Percentiles rank a stretch among this genome's conserved stretches.
These are phyloP conservation scores for Cladobotryum mycophilum DNA, from an alignment of 2,329 filamentous ascomycete genomes.

Conservation along the genomic window DNA sequence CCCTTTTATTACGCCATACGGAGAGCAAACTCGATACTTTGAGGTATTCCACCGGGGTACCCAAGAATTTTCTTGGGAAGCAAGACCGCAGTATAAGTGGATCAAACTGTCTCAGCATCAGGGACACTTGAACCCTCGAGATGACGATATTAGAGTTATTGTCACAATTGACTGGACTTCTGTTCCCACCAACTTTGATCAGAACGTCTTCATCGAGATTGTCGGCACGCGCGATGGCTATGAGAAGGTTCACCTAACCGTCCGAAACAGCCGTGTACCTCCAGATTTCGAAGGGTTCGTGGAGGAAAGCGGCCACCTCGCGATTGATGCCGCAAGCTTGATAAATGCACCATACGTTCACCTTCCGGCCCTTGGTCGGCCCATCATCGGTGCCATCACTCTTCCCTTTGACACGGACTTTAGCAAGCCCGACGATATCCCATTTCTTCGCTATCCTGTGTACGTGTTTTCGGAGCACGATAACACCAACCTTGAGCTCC, in stretches of 20 bases:
- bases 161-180: slow-evolving; percentile 28
- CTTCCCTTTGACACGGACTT: slow-evolving; percentile 14
- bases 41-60: slow-evolving; percentile 31
- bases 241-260: slow-evolving; percentile 27
- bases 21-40: slow-evolving; percentile 26
- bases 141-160: slow-evolving; percentile 25
- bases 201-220: slow-evolving; percentile 33
- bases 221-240: slow-evolving; percentile 31
- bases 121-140: slow-evolving; percentile 25
- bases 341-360: slow-evolving; percentile 19
- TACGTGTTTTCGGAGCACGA: slow-evolving; percentile 23
- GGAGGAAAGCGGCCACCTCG: slow-evolving; percentile 27
- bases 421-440: slow-evolving; percentile 12
- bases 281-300: slow-evolving; percentile 29
- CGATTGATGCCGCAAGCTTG: slow-evolving; percentile 27
- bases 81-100: slow-evolving; percentile 27
- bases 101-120: slow-evolving; percentile 22
- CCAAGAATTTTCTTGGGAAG: slow-evolving; percentile 24
- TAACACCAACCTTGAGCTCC: slow-evolving; percentile 24
- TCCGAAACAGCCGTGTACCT: slow-evolving; percentile 21
- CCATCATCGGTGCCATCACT: slow-evolving; percentile 17
- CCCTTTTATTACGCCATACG: slow-evolving; percentile 26
- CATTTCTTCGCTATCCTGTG: slow-evolving; percentile 24
- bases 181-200: slow-evolving; percentile 34
- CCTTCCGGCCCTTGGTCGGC: slow-evolving; percentile 26